Base-by-base conservation (phyloP, 1,139 yeast genomes). In the Debaryomyces sp. region DNA sequence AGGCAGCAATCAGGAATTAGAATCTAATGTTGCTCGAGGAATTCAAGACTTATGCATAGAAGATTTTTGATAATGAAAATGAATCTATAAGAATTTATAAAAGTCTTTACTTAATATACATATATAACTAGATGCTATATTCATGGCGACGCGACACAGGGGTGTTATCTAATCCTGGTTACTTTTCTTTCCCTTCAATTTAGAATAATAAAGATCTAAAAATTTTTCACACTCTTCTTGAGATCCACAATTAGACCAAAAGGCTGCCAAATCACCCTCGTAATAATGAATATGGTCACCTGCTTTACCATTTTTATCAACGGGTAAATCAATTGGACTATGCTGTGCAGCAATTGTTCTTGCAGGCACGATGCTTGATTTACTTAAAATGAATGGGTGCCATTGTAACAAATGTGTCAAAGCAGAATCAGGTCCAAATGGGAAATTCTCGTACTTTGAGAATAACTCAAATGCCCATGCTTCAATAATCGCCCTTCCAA, bases 341-440 rank as follows among this genome's bases (percentile, higher is more conserved):
- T 70, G 71, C 39, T 57, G 56, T 5, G 79, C 68, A 41, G 70
- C 62, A 17, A 76, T 71, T 10, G 76, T 67, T 53, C 75, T 72
- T 7, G 77, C 59, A n/a, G 90, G 89, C 0, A 94, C 80, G 10
- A 92, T 67, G 0, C 90, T 87, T 5, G 95, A 76, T 59, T 83
- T 86, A 47, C 87, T 78, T 56, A 92, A 75, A 36, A 87, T 71
- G 43, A 80, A 81, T 10, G 96, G 96, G 64, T 94, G 99, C 99
- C 98, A 94, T 66, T 90, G 97, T 54, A 91, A 72, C 34, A 90
- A 74, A 64, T 94, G 98, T 22, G 90, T 82, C 46, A 92, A 64
- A 0, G 95, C 89, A 10, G 84, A 78, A 53, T 81, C 83, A 3
- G 88, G 85, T 26, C 81, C 80, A 55, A 62, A 71, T 15, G 81